phyloP scores from a whole-genome alignment of 306 rosid species.

The Gastrolobium bilobum region DNA sequence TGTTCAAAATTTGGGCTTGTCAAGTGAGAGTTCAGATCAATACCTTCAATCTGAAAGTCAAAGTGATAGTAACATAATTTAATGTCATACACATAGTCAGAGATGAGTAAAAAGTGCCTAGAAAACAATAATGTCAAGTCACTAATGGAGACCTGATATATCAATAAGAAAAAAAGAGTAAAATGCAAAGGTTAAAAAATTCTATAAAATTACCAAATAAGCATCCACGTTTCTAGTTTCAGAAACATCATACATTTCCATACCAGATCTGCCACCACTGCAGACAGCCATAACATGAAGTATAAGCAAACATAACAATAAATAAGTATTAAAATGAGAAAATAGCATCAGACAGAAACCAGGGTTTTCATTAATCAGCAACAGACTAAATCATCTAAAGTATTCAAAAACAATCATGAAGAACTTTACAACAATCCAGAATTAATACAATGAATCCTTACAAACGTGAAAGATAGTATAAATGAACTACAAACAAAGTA shows the following conservation, averaged over 20 bases:
- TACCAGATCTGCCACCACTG: constrained; percentile 74
- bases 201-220: constrained; percentile 61
- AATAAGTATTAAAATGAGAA: neutral
- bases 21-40: constrained; percentile 62
- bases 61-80: constrained; percentile 6
- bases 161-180: neutral
- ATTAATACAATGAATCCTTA: neutral
- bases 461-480: neutral
- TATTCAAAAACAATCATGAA: neutral
- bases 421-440: neutral
- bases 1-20: constrained; percentile 64
- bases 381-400: neutral
- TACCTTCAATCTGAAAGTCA: constrained; percentile 68
- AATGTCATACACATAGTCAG: constrained; percentile 33
- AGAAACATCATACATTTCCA: constrained; percentile 71
- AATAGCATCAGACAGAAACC: neutral
- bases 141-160: neutral
- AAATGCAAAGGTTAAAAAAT: neutral
- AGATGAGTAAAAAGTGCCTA: neutral
- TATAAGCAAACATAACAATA: constrained; percentile 40
- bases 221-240: constrained; percentile 58
- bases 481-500: neutral
- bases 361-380: constrained; percentile 15
- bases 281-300: constrained; percentile 29
- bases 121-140: constrained; percentile 24